Evolutionary conservation across 768 basidiomycete genomes (phyloP), one percentile per base, ranked within the genome.

Genomic region (Cystobasidium onofrii): DNA sequence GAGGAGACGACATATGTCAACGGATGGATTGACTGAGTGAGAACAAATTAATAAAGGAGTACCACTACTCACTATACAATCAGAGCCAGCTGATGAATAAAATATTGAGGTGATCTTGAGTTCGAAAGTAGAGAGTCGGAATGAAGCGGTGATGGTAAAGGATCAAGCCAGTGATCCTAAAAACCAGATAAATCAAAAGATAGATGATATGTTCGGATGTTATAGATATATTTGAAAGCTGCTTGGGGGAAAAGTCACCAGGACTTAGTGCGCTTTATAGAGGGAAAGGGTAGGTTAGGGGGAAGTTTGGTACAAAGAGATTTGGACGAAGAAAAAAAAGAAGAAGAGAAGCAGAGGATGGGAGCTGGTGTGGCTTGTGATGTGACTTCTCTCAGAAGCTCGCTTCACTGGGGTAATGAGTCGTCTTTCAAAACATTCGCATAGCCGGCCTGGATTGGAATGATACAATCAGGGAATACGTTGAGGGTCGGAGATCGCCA

Each of bases 21-120:
- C n/a, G n/a, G n/a, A n/a, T n/a, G n/a, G n/a, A n/a, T n/a, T n/a
- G n/a, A n/a, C n/a, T n/a, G n/a, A n/a, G n/a, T n/a, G n/a, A n/a
- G n/a, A n/a, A n/a, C n/a, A n/a, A n/a, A 9, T 55, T 10, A n/a
- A 23, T n/a, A 63, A 23, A 12, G 62, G 31, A 33, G 33, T 9
- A 41, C n/a, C n/a, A n/a, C n/a, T 13, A 31, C 62, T 63, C 23
- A 63, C 62, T 33, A 31, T 63, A 63, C 29, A 55, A 57, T 70
- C 67, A 70, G 67, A 70, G 18, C 67, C 67, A 33, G 67, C 67
- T 70, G 67, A 70, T 70, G 54, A n/a, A 36, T 4, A 36, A 6
- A n/a, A 63, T 20, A 23, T 39, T 70, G 20, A n/a, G n/a, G n/a
- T n/a, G n/a, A n/a, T n/a, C n/a, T n/a, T n/a, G n/a, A n/a, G n/a